phyloP scores from a whole-genome alignment of 176 grass and related monocot genomes.

The Aechmea fasciata region DNA sequence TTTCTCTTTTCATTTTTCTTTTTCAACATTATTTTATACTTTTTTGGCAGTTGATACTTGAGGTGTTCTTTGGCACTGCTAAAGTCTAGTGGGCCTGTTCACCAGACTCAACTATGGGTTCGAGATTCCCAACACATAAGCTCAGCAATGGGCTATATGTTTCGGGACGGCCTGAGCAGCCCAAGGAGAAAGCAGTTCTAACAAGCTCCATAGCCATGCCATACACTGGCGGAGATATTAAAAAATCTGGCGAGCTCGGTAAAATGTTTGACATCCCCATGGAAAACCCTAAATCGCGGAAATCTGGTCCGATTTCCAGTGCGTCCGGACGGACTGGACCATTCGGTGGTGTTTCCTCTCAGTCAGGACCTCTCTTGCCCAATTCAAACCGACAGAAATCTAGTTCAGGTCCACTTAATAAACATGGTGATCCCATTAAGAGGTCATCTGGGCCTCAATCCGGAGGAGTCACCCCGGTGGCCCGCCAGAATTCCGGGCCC shows the following conservation, averaged over 20 bases:
- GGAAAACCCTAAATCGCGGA: not conserved
- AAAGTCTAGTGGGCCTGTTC: not conserved
- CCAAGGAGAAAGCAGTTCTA: not conserved
- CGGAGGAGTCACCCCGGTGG: not conserved
- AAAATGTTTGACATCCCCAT: conserved; percentile 10
- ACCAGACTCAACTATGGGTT: not conserved
- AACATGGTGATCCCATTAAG: not conserved
- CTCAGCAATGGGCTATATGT: conserved; percentile 12
- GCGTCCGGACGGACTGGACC: not conserved
- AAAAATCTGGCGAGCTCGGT: conserved; percentile 5
- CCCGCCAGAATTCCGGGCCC: not conserved
- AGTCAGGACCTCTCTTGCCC: not conserved
- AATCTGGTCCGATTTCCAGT: conserved; percentile 5
- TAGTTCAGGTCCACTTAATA: conserved; percentile 1
- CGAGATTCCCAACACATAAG: conserved; percentile 5
- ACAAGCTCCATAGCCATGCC: not conserved
- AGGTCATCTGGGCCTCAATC: not conserved
- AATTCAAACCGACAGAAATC: not conserved
- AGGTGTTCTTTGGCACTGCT: not conserved
- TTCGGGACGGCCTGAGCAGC: conserved; percentile 1
- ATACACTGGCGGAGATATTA: conserved; percentile 3
- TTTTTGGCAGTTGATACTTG: not conserved
- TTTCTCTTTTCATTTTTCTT: too few relatives aligned
- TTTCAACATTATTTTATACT: not conserved
- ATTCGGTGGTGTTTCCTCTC: not conserved